These are phyloP conservation scores for Citrus reticulata DNA, from an alignment of 345 rosid species.

Conservation along the genomic window DNA sequence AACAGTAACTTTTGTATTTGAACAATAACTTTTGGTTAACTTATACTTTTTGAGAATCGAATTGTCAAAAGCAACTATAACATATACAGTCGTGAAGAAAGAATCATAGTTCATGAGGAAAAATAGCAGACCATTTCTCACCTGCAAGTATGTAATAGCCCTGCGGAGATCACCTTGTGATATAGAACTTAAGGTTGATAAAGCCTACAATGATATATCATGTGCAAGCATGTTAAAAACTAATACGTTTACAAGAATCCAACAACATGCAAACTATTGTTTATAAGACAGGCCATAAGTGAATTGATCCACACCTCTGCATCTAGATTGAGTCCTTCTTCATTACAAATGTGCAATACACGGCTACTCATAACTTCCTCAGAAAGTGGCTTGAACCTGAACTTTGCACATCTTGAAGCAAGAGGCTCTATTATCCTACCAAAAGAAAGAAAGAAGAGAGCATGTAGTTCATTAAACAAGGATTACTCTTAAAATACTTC, in stretches of 20 bases:
- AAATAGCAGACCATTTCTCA: constrained; percentile 20
- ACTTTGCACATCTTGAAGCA: constrained; percentile 99
- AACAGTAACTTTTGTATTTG: neutral
- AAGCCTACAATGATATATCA: constrained; percentile 46
- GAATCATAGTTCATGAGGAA: neutral
- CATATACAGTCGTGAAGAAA: neutral
- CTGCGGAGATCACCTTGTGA: constrained; percentile 98
- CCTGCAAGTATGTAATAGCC: constrained; percentile 95
- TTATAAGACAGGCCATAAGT: constrained; percentile 17
- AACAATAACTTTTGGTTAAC: neutral
- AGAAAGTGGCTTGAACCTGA: constrained; percentile 95
- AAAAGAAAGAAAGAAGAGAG: constrained; percentile 4
- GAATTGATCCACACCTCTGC: constrained; percentile 49
- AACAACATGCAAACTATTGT: neutral
- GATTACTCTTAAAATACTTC: neutral
- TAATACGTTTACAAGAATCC: neutral
- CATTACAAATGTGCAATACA: constrained; percentile 74
- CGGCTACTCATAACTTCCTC: constrained; percentile 88
- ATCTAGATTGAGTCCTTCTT: constrained; percentile 76
- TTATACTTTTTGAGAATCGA: neutral
- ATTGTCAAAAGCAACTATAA: neutral
- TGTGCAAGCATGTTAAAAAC: constrained; percentile 13
- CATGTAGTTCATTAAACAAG: constrained; percentile 12
- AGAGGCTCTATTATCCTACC: constrained; percentile 95
- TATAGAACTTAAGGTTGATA: constrained; percentile 77